phyloP scores from a whole-genome alignment of 345 rosid genomes.

The Syzygium oleosum region DNA sequence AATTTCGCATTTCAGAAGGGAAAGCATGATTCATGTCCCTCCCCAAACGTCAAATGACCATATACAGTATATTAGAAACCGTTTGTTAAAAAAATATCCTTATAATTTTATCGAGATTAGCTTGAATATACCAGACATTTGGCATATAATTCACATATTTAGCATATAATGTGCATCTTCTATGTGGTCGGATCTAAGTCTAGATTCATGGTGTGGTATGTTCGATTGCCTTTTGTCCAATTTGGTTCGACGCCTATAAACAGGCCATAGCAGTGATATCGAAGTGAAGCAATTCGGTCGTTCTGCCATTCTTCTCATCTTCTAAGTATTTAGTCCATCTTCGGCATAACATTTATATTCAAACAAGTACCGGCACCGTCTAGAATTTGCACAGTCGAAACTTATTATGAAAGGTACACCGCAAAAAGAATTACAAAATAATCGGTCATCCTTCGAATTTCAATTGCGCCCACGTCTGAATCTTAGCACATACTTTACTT shows the following conservation, averaged over 20 bases:
- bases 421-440: not conserved
- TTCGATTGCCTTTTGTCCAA: rapidly evolving
- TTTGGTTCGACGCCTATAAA: not conserved
- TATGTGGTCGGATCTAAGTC: rapidly evolving
- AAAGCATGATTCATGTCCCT: not conserved
- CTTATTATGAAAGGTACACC: not conserved
- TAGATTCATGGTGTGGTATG: not conserved
- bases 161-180: not conserved
- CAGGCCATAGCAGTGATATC: not conserved
- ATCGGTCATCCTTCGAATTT: too few species aligned
- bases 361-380: not conserved
- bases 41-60: not conserved
- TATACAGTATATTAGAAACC: too few species aligned
- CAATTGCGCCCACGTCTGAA: too few species aligned
- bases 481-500: too few species aligned
- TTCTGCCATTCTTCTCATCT: not conserved
- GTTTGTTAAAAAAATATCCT: not conserved
- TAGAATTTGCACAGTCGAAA: not conserved
- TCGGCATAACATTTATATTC: not conserved
- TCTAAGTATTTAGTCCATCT: not conserved
- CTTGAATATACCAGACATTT: not conserved
- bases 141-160: not conserved
- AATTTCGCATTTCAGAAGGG: not conserved
- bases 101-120: not conserved
- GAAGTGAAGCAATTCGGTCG: not conserved